Base-by-base conservation (phyloP, 1,284 basidiomycete species). In the Schizophyllum amplum region DNA sequence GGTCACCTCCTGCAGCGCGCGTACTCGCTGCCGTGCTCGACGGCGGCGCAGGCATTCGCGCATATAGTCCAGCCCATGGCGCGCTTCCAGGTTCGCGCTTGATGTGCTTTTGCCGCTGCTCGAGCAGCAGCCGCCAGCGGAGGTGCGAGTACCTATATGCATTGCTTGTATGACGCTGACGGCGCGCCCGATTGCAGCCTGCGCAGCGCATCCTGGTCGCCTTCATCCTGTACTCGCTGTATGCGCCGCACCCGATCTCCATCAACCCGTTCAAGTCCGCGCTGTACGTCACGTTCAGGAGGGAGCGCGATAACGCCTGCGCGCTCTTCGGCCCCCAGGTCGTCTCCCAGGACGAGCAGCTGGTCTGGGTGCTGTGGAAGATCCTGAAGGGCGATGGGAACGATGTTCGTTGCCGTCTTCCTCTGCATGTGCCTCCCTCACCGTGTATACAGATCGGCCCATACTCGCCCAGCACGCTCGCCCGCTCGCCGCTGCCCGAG, bases 291-390 rank as follows among this genome's bases (percentile, higher is more conserved):
- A 81, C 83, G 5, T 89, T 88, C 66, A 65, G 78, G 48, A 79
- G 76, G 65, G 87, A 90, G 70, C 75, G 83, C 61, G 80, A 82
- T 61, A 71, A 72, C 63, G 86, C 86, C 17, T 71, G 79, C 47
- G 70, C 67, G 56, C 68, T 81, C 54, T 72, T 82, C 25, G 72
- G 71, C 33, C 72, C 75, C 27, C 82, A 80, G 49, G 79, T 77
- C 22, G 72, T 76, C 54, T 78, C 79, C 60, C 78, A 82, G 55
- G 87, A 81, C 66, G 87, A 90, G 66, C 87, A 87, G 64, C 72
- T 90, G 52, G 83, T 89, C 33, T 90, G 87, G 87, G 87, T 90
- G 33, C 72, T 90, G 56, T 90, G 86, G 86, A 90, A 90, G 71
- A 86, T 90, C 57, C 71, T 90, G 56, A 86, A 82, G 66, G 87